Percentiles rank a stretch among this genome's conserved stretches.
These are phyloP conservation scores for Crepidotus sp. DNA, from an alignment of 1,284 basidiomycete genomes.

Conservation along the genomic window DNA sequence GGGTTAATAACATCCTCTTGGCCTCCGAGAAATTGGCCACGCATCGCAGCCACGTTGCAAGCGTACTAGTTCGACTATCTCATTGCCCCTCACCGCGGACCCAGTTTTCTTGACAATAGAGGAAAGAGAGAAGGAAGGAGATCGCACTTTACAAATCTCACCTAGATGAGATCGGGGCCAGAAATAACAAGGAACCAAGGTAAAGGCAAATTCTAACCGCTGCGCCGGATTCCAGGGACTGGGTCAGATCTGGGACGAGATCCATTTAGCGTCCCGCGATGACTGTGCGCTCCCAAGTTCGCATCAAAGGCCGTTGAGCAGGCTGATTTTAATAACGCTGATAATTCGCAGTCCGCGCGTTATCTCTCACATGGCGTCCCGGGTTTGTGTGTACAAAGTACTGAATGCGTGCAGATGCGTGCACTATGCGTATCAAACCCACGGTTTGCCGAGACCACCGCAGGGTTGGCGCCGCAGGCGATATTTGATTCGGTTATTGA, in stretches of 20 bases:
- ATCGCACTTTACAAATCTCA: neutral
- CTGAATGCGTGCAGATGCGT: neutral
- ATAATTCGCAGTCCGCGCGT: neutral
- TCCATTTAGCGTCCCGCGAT: slow-evolving; percentile 8
- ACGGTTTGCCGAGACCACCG: no score
- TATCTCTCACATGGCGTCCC: slow-evolving; percentile 6
- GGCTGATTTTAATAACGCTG: neutral
- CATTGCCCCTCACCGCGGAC: slow-evolving; percentile 5
- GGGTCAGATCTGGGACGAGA: neutral
- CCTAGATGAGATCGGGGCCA: slow-evolving; percentile 4
- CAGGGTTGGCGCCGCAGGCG: neutral
- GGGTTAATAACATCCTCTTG: neutral
- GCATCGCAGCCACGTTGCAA: slow-evolving; percentile 6
- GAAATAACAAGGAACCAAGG: neutral
- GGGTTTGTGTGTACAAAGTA: no score
- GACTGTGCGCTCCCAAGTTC: neutral
- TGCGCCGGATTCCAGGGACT: slow-evolving; percentile 8
- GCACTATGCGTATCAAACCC: no score
- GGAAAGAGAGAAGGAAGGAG: neutral
- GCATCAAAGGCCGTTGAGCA: neutral
- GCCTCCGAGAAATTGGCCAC: slow-evolving; percentile 6
- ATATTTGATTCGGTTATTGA: neutral
- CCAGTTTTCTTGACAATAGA: neutral
- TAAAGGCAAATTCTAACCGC: slow-evolving; percentile 14
- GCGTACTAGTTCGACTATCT: slow-evolving; percentile 5